Evolutionary conservation across 805 yeast genomes (phyloP).

Genomic region (Metschnikowia lunata): DNA sequence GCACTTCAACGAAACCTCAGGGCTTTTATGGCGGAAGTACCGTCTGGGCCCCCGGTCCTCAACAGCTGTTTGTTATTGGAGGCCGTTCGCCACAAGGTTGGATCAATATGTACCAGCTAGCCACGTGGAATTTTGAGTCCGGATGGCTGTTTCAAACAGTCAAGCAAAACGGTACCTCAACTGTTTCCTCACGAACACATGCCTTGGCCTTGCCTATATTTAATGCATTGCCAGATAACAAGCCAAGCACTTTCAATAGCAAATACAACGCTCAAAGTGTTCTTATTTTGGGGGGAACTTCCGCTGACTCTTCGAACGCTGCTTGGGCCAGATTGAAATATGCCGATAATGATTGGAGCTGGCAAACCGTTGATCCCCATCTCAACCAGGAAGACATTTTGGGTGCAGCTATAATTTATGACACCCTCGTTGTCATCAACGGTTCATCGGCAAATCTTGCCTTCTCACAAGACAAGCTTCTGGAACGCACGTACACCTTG

Average conservation of each 20-base stretch:
- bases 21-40: slow-evolving; percentile 51
- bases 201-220: slow-evolving; percentile 57
- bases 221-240: slow-evolving; percentile 20
- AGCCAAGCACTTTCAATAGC: slow-evolving; percentile 25
- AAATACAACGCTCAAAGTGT: slow-evolving; percentile 37
- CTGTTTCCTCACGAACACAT: slow-evolving; percentile 50
- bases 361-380: slow-evolving; percentile 28
- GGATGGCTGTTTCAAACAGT: slow-evolving; percentile 58
- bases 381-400: slow-evolving; percentile 24
- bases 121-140: slow-evolving; percentile 63
- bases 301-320: slow-evolving; percentile 38
- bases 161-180: slow-evolving; percentile 10
- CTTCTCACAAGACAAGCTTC: neutral
- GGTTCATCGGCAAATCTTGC: slow-evolving; percentile 4
- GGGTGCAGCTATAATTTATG: slow-evolving; percentile 52
- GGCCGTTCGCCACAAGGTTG: slow-evolving; percentile 62
- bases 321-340: slow-evolving; percentile 36
- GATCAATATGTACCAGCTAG: slow-evolving; percentile 70
- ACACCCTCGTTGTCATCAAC: slow-evolving; percentile 44
- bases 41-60: slow-evolving; percentile 41
- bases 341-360: slow-evolving; percentile 29
- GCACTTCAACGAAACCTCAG: slow-evolving; percentile 51
- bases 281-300: slow-evolving; percentile 59
- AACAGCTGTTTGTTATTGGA: slow-evolving; percentile 55
- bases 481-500: slow-evolving; percentile 25